phyloP scores from a whole-genome alignment of 495 filamentous ascomycete species.

The Aspergillus diversus region DNA sequence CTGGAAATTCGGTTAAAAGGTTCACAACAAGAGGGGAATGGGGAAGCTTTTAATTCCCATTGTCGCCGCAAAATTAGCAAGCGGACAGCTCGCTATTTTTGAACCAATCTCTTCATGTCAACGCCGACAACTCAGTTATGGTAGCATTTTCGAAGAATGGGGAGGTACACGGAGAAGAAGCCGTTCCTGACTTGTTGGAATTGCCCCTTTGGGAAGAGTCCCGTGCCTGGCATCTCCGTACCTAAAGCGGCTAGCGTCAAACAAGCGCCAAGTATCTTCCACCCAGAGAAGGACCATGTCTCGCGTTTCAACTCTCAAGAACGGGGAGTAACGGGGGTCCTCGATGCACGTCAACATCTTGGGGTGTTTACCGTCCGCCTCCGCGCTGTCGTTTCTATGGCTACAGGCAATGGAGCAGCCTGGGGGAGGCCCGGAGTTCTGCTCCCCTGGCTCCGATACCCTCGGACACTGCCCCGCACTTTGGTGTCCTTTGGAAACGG shows the following conservation, averaged over 20 bases:
- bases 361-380: neutral
- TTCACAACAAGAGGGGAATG: conserved; percentile 1
- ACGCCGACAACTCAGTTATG: conserved; percentile 5
- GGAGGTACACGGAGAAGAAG: conserved; percentile 19
- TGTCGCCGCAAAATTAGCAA: neutral
- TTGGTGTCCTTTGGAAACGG: neutral
- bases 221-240: conserved; percentile 10
- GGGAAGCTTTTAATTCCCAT: conserved; percentile 12
- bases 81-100: neutral
- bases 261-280: neutral
- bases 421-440: neutral
- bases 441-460: neutral
- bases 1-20: conserved; percentile 5
- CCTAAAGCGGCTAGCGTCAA: conserved; percentile 16
- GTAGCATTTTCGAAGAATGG: conserved; percentile 5
- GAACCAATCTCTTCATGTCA: conserved; percentile 9
- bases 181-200: conserved; percentile 16
- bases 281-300: neutral
- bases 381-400: neutral
- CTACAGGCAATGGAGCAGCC: neutral
- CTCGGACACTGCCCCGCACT: conserved; percentile 7
- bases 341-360: neutral
- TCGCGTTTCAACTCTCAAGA: neutral
- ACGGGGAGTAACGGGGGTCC: neutral
- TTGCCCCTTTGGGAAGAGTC: conserved; percentile 17